phyloP scores from a whole-genome alignment of 2,329 filamentous ascomycete genomes.

The Pyrenochaeta sp. region DNA sequence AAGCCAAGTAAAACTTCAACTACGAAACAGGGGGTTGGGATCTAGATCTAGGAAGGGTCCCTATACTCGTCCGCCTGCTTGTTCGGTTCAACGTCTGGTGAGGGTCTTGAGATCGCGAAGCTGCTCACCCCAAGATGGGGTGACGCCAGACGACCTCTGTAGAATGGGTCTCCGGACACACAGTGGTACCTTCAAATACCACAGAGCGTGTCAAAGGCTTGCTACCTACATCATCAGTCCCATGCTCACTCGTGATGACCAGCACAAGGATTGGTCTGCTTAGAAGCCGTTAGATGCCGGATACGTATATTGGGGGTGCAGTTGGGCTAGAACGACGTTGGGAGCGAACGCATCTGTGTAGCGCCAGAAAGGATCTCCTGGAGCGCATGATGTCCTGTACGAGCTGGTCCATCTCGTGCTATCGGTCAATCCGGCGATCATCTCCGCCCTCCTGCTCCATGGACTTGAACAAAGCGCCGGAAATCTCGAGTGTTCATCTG shows the following conservation, averaged over 20 bases:
- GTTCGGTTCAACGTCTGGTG: neutral
- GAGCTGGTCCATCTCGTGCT: neutral
- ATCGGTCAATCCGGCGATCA: neutral
- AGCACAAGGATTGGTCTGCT: constrained; percentile 1
- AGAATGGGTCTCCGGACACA: neutral
- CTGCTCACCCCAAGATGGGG: neutral
- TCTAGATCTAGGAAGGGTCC: neutral
- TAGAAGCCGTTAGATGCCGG: constrained; percentile 2
- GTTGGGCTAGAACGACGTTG: constrained; percentile 11
- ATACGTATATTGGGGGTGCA: constrained; percentile 11
- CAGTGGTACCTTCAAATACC: neutral
- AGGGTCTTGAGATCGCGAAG: neutral
- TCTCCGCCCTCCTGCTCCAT: neutral
- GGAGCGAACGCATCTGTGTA: neutral
- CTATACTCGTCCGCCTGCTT: neutral
- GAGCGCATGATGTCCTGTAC: neutral
- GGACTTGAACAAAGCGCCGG: neutral
- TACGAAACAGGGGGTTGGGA: neutral
- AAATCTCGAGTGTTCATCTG: neutral
- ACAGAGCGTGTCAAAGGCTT: neutral
- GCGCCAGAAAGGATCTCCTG: neutral
- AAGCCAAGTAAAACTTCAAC: neutral
- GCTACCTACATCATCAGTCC: constrained; percentile 9
- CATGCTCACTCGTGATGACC: constrained; percentile 5
- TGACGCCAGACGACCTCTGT: neutral